Evolutionary conservation across 176 grass and related monocot species (phyloP).

Genomic region (Tillandsia fasciculata): DNA sequence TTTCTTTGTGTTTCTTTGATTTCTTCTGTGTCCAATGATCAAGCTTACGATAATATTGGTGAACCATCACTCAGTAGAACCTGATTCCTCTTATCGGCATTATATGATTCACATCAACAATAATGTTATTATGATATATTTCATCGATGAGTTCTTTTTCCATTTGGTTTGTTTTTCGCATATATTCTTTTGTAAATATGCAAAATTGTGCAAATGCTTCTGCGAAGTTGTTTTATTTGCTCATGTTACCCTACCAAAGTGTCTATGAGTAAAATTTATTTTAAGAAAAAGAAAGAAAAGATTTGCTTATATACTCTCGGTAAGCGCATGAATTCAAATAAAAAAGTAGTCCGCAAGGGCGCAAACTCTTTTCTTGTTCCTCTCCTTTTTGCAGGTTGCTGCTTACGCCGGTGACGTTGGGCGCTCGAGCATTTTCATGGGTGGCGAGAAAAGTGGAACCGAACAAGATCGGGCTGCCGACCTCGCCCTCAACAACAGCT

Average conservation of each 20-base stretch:
- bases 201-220: no score
- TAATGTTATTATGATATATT: not conserved
- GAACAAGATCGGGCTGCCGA: constrained; percentile 67
- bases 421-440: constrained; percentile 52
- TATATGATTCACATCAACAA: not conserved
- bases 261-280: no score
- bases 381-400: constrained; percentile 35
- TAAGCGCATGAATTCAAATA: no score
- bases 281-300: no score
- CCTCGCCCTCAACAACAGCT: constrained; percentile 79
- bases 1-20: not conserved
- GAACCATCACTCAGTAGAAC: not conserved
- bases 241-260: no score
- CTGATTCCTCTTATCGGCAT: not conserved
- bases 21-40: not conserved
- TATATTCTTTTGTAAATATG: no score
- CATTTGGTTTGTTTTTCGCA: no score
- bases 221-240: no score
- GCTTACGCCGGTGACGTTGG: constrained; percentile 48
- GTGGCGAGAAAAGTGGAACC: constrained; percentile 62
- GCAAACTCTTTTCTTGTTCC: not conserved
- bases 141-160: no score
- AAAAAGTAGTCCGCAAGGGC: not conserved
- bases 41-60: not conserved
- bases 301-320: no score